Conservation (phyloP, 257 asterid genomes). For the Eucommia ulmoides region DNA sequence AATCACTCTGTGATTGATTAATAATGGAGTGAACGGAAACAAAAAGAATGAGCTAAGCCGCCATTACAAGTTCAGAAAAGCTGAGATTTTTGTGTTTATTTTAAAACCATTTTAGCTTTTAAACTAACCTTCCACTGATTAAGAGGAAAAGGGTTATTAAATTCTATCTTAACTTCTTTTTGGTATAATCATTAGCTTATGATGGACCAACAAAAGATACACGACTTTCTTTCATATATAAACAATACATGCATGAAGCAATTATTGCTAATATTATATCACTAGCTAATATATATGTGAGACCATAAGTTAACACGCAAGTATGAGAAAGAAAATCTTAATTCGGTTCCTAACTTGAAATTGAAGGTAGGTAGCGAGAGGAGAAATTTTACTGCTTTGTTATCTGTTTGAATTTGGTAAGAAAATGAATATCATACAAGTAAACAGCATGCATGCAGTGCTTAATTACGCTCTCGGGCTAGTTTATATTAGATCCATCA, state of each 20-base stretch:
- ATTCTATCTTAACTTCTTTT: slow-evolving; percentile 1
- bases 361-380: too few relatives aligned
- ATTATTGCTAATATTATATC: slow-evolving; percentile 5
- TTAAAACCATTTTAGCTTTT: slow-evolving; percentile 26
- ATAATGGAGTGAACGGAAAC: slow-evolving; percentile 14
- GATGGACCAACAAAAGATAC: slow-evolving; percentile 9
- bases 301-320: too few relatives aligned
- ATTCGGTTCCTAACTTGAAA: too few relatives aligned
- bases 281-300: too few relatives aligned
- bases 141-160: slow-evolving; percentile 17
- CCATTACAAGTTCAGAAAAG: slow-evolving; percentile 30
- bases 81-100: too few relatives aligned
- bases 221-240: slow-evolving; percentile 8
- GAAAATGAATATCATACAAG: too few relatives aligned
- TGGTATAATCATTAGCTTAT: slow-evolving; percentile 15
- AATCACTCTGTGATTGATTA: background rate
- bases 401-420: too few relatives aligned
- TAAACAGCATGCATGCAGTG: too few relatives aligned
- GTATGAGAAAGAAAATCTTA: too few relatives aligned
- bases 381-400: too few relatives aligned
- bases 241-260: background rate
- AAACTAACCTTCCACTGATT: slow-evolving; percentile 36
- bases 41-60: slow-evolving; percentile 52
- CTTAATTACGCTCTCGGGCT: too few relatives aligned
- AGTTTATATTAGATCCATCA: too few relatives aligned